Evolutionary conservation across 2,329 filamentous ascomycete species (phyloP).

Genomic region (Diplocarpon rosae): DNA sequence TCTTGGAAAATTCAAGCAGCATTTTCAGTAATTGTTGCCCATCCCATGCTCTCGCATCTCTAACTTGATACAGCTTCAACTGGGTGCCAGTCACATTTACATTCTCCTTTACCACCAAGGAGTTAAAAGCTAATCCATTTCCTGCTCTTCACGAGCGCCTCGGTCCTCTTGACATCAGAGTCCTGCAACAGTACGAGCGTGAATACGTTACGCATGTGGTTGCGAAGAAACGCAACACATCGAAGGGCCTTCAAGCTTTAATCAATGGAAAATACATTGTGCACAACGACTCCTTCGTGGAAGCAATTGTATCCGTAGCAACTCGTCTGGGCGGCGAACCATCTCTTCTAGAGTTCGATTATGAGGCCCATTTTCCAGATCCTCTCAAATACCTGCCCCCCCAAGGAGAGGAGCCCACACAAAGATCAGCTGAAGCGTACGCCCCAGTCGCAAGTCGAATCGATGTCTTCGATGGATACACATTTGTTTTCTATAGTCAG

Average conservation of each 20-base stretch:
- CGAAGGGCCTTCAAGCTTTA: slow-evolving; percentile 76
- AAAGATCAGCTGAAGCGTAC: slow-evolving; percentile 54
- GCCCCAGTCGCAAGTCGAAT: slow-evolving; percentile 53
- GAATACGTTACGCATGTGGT: slow-evolving; percentile 76
- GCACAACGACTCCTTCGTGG: slow-evolving; percentile 52
- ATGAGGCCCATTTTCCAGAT: slow-evolving; percentile 68
- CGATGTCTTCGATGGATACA: slow-evolving; percentile 75
- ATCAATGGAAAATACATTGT: slow-evolving; percentile 75
- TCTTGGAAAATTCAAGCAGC: slow-evolving; percentile 58
- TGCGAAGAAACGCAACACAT: slow-evolving; percentile 78
- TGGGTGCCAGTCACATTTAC: slow-evolving; percentile 77
- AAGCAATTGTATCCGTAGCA: slow-evolving; percentile 51
- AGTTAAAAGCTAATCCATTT: slow-evolving; percentile 56
- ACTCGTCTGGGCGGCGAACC: slow-evolving; percentile 28
- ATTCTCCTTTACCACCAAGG: slow-evolving; percentile 64
- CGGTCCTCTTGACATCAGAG: slow-evolving; percentile 83
- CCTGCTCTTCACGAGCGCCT: slow-evolving; percentile 51
- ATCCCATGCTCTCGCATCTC: background rate
- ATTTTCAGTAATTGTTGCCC: slow-evolving; percentile 41
- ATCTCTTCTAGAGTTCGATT: slow-evolving; percentile 65
- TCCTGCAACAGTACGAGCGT: slow-evolving; percentile 59
- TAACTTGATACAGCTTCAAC: slow-evolving; percentile 43
- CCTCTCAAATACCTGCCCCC: slow-evolving; percentile 61
- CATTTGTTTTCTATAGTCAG: slow-evolving; percentile 74
- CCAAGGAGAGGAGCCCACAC: slow-evolving; percentile 62